phyloP scores from a whole-genome alignment of 139 green algal species.

The Chlamydomonas sp. region DNA sequence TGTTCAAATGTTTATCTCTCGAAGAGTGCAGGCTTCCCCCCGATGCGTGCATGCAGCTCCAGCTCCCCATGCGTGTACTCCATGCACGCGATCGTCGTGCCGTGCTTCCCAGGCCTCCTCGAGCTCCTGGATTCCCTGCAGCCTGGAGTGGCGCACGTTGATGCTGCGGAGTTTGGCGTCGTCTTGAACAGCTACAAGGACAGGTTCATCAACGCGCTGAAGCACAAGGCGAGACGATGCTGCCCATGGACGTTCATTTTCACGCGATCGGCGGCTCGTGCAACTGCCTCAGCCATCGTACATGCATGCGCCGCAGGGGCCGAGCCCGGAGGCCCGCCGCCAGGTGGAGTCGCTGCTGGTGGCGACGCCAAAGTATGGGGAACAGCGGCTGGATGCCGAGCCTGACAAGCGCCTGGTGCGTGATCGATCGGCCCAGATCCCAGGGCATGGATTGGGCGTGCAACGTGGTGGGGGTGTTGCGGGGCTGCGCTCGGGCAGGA shows the following conservation, averaged over 20 bases:
- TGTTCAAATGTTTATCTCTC: too few species aligned
- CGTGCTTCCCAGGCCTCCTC: too few species aligned
- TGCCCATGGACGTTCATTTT: not conserved
- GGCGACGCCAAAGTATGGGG: slow-evolving; percentile 34
- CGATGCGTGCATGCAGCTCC: too few species aligned
- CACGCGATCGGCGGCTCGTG: not conserved
- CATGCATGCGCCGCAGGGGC: slow-evolving; percentile 27
- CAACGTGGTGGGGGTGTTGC: too few species aligned
- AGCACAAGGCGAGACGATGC: slow-evolving; percentile 39
- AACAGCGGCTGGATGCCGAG: slow-evolving; percentile 51
- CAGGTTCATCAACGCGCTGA: slow-evolving; percentile 47
- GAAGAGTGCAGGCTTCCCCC: too few species aligned
- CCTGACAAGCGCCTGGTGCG: slow-evolving; percentile 51
- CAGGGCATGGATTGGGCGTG: not conserved
- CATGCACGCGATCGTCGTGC: too few species aligned
- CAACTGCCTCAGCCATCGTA: not conserved
- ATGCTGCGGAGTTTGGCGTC: slow-evolving; percentile 28
- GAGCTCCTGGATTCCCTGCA: slow-evolving; percentile 3
- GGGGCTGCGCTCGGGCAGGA: not conserved
- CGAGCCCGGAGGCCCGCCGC: slow-evolving; percentile 36
- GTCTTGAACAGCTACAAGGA: slow-evolving; percentile 36
- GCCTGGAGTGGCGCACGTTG: not conserved
- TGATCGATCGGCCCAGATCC: not conserved
- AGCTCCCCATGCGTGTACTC: too few species aligned
- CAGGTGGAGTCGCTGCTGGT: slow-evolving; percentile 42